Evolutionary conservation across 345 rosid species (phyloP).

Genomic region (Aurinia saxatilis): DNA sequence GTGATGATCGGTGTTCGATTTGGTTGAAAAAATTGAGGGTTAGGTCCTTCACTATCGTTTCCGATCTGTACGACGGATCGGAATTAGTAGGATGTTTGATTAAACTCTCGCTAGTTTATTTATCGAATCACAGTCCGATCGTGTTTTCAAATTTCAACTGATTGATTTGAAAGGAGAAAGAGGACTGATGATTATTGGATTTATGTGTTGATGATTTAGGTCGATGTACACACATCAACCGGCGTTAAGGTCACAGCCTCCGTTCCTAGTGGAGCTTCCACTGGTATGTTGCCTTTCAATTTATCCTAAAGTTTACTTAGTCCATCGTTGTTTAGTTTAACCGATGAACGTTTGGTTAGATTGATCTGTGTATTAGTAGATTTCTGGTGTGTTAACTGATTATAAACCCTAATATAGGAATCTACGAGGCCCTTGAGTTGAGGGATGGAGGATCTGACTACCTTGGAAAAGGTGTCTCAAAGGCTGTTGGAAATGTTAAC

Average conservation of each 20-base stretch:
- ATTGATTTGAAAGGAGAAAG: not conserved
- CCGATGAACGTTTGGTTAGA: not conserved
- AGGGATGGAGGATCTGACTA: slow-evolving; percentile 98
- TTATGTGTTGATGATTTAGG: slow-evolving; percentile 32
- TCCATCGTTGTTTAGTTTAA: not conserved
- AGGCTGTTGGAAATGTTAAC: slow-evolving; percentile 89
- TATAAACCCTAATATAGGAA: slow-evolving; percentile 42
- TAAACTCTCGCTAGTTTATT: too few relatives aligned
- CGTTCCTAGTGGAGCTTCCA: slow-evolving; percentile 97
- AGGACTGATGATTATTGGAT: not conserved
- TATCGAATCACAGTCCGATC: not conserved
- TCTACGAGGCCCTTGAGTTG: slow-evolving; percentile 89
- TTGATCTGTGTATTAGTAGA: not conserved
- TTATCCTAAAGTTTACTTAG: too few relatives aligned
- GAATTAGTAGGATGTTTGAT: not conserved
- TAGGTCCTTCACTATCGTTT: not conserved
- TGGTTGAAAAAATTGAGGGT: too few relatives aligned
- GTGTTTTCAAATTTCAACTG: not conserved
- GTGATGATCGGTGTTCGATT: not conserved
- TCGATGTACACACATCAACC: slow-evolving; percentile 49
- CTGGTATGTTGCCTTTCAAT: slow-evolving; percentile 52
- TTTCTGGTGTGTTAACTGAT: not conserved
- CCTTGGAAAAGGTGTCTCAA: slow-evolving; percentile 91
- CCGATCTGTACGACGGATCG: not conserved
- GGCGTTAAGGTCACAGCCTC: slow-evolving; percentile 67